Conservation (phyloP, 495 filamentous ascomycete genomes). For the Hypoxylon perforatum region DNA sequence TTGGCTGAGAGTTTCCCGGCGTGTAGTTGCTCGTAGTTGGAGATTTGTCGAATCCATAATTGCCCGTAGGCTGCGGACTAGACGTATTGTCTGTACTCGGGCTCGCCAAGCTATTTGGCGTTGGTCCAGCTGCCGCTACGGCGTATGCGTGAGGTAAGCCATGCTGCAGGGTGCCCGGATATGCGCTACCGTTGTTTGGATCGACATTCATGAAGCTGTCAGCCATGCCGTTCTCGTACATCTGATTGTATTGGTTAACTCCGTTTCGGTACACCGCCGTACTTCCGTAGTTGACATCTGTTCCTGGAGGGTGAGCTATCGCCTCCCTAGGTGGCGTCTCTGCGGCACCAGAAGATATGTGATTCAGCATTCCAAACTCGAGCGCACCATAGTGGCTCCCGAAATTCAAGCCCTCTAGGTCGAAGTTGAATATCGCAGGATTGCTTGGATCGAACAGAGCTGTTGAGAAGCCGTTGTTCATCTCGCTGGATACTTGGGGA, state of each 20-base stretch:
- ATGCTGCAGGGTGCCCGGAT: slow-evolving; percentile 61
- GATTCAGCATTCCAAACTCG: slow-evolving; percentile 93
- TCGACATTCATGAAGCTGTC: slow-evolving; percentile 56
- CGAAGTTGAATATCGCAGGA: slow-evolving; percentile 91
- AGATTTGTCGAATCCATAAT: slow-evolving; percentile 56
- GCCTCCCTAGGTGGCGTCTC: slow-evolving; percentile 79
- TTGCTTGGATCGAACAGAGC: slow-evolving; percentile 88
- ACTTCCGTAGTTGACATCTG: slow-evolving; percentile 55
- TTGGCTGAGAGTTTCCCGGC: slow-evolving; percentile 39
- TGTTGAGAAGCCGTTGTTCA: slow-evolving; percentile 58
- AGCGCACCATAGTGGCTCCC: slow-evolving; percentile 93
- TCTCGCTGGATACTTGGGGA: slow-evolving; percentile 52
- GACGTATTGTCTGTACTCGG: slow-evolving; percentile 62
- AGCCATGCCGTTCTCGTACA: slow-evolving; percentile 54
- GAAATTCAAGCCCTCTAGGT: slow-evolving; percentile 92
- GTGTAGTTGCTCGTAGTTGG: slow-evolving; percentile 56
- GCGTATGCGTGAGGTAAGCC: slow-evolving; percentile 63
- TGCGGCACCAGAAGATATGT: slow-evolving; percentile 88
- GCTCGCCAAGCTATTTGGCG: slow-evolving; percentile 56
- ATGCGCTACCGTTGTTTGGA: slow-evolving; percentile 50
- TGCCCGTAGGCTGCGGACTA: slow-evolving; percentile 57
- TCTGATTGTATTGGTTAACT: slow-evolving; percentile 53
- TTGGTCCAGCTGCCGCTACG: slow-evolving; percentile 58
- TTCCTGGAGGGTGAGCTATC: slow-evolving; percentile 43
- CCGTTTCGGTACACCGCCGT: slow-evolving; percentile 58